Evolutionary conservation across 2,329 filamentous ascomycete species (phyloP).

Genomic region (Colletotrichum somersetense): DNA sequence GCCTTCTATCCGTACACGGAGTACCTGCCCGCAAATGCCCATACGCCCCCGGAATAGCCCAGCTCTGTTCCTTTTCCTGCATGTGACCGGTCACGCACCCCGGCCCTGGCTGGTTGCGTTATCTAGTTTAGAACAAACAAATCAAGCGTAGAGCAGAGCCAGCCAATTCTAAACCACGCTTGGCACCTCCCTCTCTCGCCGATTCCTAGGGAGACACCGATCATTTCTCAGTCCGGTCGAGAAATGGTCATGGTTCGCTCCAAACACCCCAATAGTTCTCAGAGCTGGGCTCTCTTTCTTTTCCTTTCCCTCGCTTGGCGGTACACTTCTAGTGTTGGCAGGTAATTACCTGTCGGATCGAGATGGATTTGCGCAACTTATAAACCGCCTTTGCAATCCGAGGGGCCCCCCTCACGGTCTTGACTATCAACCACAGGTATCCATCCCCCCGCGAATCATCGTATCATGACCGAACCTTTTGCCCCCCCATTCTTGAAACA

Average conservation of each 20-base stretch:
- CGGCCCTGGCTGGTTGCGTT: constrained; percentile 37
- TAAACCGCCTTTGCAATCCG: not conserved
- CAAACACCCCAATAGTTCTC: not conserved
- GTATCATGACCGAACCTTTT: constrained; percentile 37
- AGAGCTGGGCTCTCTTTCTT: not conserved
- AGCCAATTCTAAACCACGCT: constrained; percentile 22
- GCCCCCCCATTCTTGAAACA: constrained; percentile 31
- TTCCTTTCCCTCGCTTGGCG: not conserved
- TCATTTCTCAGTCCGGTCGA: constrained; percentile 8
- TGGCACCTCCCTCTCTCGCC: not conserved
- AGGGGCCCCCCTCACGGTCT: constrained; percentile 12
- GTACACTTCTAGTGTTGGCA: not conserved
- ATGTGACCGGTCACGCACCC: constrained; percentile 36
- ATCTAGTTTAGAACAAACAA: constrained; percentile 17
- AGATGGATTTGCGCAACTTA: constrained; percentile 7
- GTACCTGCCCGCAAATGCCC: constrained; percentile 22
- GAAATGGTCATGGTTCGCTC: not conserved
- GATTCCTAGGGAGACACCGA: not conserved
- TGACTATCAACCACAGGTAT: constrained; percentile 23
- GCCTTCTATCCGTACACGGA: not conserved
- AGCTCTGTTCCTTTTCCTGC: constrained; percentile 31
- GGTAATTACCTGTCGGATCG: not conserved
- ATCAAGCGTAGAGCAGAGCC: constrained; percentile 2
- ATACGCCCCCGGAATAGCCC: constrained; percentile 1
- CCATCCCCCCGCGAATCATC: constrained; percentile 36